phyloP scores from a whole-genome alignment of 192 early-diverging fungal species.

The Backusella westeae region DNA sequence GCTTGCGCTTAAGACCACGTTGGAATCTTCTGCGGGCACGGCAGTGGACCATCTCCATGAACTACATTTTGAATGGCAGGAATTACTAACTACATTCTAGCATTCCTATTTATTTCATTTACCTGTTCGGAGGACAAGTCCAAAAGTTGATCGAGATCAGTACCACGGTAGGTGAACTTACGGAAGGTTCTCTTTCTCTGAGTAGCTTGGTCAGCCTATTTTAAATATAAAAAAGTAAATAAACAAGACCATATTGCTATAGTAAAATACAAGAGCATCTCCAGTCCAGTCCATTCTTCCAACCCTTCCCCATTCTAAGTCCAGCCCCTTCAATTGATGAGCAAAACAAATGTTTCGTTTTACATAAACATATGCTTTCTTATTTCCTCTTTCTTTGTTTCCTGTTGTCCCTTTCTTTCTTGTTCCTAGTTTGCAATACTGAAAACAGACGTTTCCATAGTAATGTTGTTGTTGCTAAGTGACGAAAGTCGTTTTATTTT shows the following conservation, averaged over 20 bases:
- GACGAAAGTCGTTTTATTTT: not conserved
- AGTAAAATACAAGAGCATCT: not conserved
- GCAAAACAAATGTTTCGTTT: not conserved
- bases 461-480: not conserved
- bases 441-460: not conserved
- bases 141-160: conserved; percentile 95
- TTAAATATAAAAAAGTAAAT: not conserved
- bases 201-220: conserved; percentile 27
- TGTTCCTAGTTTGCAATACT: not conserved
- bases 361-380: not conserved
- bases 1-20: conserved; percentile 98
- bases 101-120: not conserved
- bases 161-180: conserved; percentile 98
- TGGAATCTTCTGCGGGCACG: conserved; percentile 98
- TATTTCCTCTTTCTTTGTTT: not conserved
- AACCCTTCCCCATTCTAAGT: not conserved
- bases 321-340: not conserved
- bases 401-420: not conserved
- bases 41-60: conserved; percentile 91
- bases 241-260: not conserved
- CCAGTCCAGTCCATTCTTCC: not conserved
- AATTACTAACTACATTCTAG: not conserved
- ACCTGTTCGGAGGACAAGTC: conserved; percentile 87
- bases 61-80: conserved; percentile 36
- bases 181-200: conserved; percentile 95